Base-by-base conservation (phyloP, 306 rosid genomes). In the Begonia fuchsioides region DNA sequence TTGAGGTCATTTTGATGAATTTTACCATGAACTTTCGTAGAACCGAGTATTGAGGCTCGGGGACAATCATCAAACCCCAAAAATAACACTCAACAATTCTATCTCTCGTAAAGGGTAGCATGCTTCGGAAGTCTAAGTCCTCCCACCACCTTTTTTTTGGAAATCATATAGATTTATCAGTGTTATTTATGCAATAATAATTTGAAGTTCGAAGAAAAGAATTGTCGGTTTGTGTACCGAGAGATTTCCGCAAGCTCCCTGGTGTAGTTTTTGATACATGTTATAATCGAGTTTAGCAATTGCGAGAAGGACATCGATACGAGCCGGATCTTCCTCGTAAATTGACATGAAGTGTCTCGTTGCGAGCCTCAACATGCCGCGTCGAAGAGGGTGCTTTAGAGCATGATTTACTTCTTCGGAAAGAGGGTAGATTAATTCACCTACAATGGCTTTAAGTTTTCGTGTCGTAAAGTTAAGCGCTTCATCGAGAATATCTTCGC, bases 221-320 rank as follows among this genome's bases (percentile, higher is more conserved):
- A n/a, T n/a, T 3, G 53, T 53, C 50, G 63, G 69, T 54, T 41
- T 38, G 43, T 20, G 3, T 20, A 20, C 32, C 32, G 3, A 20
- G 32, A 17, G 13, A 35, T 17, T 3, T 1, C 17, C 12, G 32
- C 35, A 11, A 58, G 17, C 44, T 70, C 71, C 12, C 15, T 52
- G 49, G 38, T 65, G 41, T 11, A 1, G 9, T 9, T 32, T 15
- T 13, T 64, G 71, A 26, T 59, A 20, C 12, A 38, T 13, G 14
- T 63, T 63, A 56, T 57, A 71, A 47, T 71, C 72, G 2, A 43
- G 8, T 15, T 47, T 60, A 20, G 71, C 78, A 19, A 72, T 63
- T n/a, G 26, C 13, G 8, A 63, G 58, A 0, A 67, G 13, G 9
- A n/a, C 18, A 3, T 60, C 8, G 2, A 49, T 5, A 3, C 19